A percentile compares a stretch with the other conserved stretches of the same genome.
Evolutionary conservation across 805 yeast species (phyloP).

Genomic region (Wickerhamiella parazyma): DNA sequence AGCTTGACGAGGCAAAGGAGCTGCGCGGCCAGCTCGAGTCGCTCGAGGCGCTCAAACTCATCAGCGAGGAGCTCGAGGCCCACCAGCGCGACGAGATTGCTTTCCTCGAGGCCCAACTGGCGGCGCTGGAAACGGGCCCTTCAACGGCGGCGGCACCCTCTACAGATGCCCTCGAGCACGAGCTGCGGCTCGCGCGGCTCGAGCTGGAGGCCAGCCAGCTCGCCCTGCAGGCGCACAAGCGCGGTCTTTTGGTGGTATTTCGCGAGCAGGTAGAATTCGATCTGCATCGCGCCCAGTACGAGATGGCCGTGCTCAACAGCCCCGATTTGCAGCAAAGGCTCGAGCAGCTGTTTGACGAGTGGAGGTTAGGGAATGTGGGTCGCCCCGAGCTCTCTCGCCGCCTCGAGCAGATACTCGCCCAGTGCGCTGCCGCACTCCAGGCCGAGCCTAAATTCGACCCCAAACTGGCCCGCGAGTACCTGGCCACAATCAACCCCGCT

Average conservation of each 20-base stretch:
- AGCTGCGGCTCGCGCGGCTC: neutral
- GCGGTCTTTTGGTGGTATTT: neutral
- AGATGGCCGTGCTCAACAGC: neutral
- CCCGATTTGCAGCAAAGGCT: neutral
- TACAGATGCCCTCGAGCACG: slow-evolving; percentile 12
- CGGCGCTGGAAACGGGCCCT: slow-evolving; percentile 11
- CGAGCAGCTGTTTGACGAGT: slow-evolving; percentile 4
- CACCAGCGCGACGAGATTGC: slow-evolving; percentile 32
- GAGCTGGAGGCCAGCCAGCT: slow-evolving; percentile 7
- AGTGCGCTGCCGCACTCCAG: neutral
- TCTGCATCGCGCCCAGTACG: neutral
- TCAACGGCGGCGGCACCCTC: slow-evolving; percentile 15
- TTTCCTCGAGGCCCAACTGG: slow-evolving; percentile 31
- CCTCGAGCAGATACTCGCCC: neutral
- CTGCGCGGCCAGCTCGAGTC: slow-evolving; percentile 35
- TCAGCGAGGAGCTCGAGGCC: slow-evolving; percentile 40
- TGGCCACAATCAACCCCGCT: neutral
- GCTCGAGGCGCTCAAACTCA: slow-evolving; percentile 37
- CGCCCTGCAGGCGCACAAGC: slow-evolving; percentile 2
- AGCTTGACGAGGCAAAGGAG: slow-evolving; percentile 20
- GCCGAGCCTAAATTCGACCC: neutral
- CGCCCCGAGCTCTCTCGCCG: neutral
- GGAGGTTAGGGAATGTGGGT: slow-evolving; percentile 5
- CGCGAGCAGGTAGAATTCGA: neutral
- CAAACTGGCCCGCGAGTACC: neutral